Base-by-base conservation (phyloP, 1,284 basidiomycete species). In the Pseudozyma pruni region DNA sequence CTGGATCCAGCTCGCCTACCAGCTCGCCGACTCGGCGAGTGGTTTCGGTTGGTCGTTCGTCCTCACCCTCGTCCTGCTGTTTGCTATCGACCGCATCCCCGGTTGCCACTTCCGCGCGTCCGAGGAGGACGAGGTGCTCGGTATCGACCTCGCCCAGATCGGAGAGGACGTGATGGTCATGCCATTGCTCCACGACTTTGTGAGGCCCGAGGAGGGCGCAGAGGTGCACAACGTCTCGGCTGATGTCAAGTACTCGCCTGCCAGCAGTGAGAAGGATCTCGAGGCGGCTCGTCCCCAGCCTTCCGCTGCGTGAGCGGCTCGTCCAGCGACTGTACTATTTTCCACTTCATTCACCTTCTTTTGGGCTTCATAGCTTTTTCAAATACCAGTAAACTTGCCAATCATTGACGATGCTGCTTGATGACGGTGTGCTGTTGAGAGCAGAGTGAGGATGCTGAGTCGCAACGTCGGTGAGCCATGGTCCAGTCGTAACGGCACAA, bases 61-160 rank as follows among this genome's bases (percentile, higher is more conserved):
- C 42, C 42, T 74, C 11, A 78, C 81, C 23, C 34, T 91, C 13
- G 86, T 93, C 84, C 91, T 97, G 82, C 87, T 93, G 52, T 93
- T 94, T 90, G 85, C 89, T 76, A 91, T 98, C 89, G 93, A 98
- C 86, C 92, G 86, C 84, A 91, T 96, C 77, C 95, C 95, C 3
- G 89, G 89, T 67, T 86, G 92, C 63, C 86, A 90, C 52, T 87
- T 98, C 43, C 89, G 93, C 59, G 87, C 87, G 17, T 84, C 85
- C 29, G 93, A 95, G 75, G 91, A 93, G 71, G 88, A 89, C 29
- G 94, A 98, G 85, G 90, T 94, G 62, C 85, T 97, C 58, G 95
- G 95, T 67, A 89, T 96, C 67, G 95, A 98, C 83, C 92, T 96
- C 79, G 88, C 89, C 13, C 91, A 94, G 85, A 90, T 96, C 86